Conservation (phyloP, 805 yeast species). For the Barnettozyma wickerhamii region DNA sequence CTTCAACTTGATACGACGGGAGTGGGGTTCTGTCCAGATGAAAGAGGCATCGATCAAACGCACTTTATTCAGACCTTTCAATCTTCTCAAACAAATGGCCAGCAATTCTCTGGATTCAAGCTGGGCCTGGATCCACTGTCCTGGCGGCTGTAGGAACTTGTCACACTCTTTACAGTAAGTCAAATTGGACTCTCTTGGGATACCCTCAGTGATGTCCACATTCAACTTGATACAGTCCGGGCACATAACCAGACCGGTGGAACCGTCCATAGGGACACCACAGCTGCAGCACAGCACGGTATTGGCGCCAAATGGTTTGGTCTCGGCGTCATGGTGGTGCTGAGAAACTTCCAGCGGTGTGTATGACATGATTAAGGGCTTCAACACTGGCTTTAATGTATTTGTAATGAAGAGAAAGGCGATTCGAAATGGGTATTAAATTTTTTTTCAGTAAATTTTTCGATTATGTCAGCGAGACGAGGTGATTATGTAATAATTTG, state of each 20-base stretch:
- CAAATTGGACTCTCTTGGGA: slow-evolving; percentile 89
- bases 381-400: background rate
- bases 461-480: slow-evolving; percentile 4
- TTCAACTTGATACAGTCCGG: slow-evolving; percentile 93
- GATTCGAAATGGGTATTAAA: background rate
- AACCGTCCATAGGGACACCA: slow-evolving; percentile 98
- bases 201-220: slow-evolving; percentile 90
- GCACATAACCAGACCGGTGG: slow-evolving; percentile 90
- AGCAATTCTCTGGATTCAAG: slow-evolving; percentile 89
- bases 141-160: slow-evolving; percentile 90
- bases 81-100: slow-evolving; percentile 83
- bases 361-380: slow-evolving; percentile 29
- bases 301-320: slow-evolving; percentile 51
- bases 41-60: slow-evolving; percentile 90
- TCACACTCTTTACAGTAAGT: slow-evolving; percentile 98
- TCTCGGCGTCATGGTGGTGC: slow-evolving; percentile 49
- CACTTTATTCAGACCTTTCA: slow-evolving; percentile 83
- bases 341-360: slow-evolving; percentile 33
- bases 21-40: slow-evolving; percentile 99
- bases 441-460: background rate
- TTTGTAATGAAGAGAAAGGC: background rate
- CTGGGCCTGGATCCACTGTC: slow-evolving; percentile 87
- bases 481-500: slow-evolving; percentile 5
- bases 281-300: slow-evolving; percentile 97
- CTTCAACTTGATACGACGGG: slow-evolving; percentile 87